Base-by-base conservation (phyloP, 352 stramenopile species). In the Phytophthora megakarya region DNA sequence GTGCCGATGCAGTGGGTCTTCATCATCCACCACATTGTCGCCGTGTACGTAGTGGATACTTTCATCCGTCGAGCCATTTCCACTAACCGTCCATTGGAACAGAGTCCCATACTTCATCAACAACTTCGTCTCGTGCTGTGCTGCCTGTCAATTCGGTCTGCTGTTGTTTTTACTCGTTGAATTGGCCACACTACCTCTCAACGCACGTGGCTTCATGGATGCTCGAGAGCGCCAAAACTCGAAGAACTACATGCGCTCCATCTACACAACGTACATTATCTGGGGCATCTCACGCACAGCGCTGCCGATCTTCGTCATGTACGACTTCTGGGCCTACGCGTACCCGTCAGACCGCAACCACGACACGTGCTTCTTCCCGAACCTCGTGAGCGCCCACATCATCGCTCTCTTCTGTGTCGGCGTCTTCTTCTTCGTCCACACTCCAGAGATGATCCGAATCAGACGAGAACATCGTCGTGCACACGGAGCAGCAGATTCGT, bases 71-170 rank as follows among this genome's bases (percentile, higher is more conserved):
- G 16, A 50, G 16, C 15, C 18, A n/a, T 9, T 22, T 43, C 25
- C 47, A 39, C 22, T 48, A 21, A 53, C 19, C 30, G 21, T 32
- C 7, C 47, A 22, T 16, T 68, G 15, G 40, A 5, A 32, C 56
- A 93, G 84, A 12, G 62, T 92, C 10, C 86, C 86, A 32, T 94
- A 94, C 63, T 79, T 86, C 11, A 90, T 94, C 70, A 92, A 94
- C 80, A 94, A 94, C 67, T 94, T 94, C 53, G 63, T 90, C 16
- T 86, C 86, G 44, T 92, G 83, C 69, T 94, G 86, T 50, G 82
- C 76, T 11, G 82, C 84, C 15, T 88, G 78, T 12, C 82, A 92
- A 52, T 94, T 90, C 38, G 84, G 81, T 5, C 58, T 94, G 44
- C 61, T 92, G 42, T 70, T 94, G 25, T 94, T 91, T 37, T 64